Base-by-base conservation (phyloP, 371 early-diverging fungal genomes). In the Mucor velutinosus region DNA sequence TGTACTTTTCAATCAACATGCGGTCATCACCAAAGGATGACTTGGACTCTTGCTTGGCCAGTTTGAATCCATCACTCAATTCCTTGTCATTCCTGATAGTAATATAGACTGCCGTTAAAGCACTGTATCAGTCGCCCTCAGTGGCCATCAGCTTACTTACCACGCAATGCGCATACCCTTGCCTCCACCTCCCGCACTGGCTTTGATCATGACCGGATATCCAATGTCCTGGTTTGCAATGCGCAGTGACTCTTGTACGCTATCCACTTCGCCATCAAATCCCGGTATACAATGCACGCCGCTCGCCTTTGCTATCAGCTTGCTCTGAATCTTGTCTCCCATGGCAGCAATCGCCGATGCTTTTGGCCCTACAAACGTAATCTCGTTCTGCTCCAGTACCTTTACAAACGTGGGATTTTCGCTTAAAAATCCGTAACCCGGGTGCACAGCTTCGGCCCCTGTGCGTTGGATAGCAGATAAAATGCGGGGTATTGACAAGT, bases 311-410 rank as follows among this genome's bases (percentile, higher is more conserved):
- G 93, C 93, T 45, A 91, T 83, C 25, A 85, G 76, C 72, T 92
- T 93, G 64, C 79, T 76, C 33, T 88, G 84, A 65, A 95, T 94
- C 85, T 97, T 96, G 80, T 96, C 96, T 39, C 98, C 98, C 91
- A 97, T 96, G 43, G 89, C 90, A 7, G 88, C 88, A 80, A 97
- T 96, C 5, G 96, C 88, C 57, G 83, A 74, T 19, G 86, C 87
- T 8, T 79, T 76, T 2, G 94, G 94, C 11, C 94, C 94, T 23
- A 94, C 92, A 72, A 94, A 94, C 14, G 74, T 78, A n/a, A 93
- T 83, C 4, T 86, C 87, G 0, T 82, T 83, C 27, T 82, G 71
- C 30, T 86, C 82, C 11, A 91, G 78, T 12, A 81, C 81, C 65
- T 81, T 66, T n/a, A 88, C 92, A 86, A 94, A 94, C n/a, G 74